Evolutionary conservation across 1,284 basidiomycete genomes (phyloP).

Genomic region (Pseudozyma tsukubaensis): DNA sequence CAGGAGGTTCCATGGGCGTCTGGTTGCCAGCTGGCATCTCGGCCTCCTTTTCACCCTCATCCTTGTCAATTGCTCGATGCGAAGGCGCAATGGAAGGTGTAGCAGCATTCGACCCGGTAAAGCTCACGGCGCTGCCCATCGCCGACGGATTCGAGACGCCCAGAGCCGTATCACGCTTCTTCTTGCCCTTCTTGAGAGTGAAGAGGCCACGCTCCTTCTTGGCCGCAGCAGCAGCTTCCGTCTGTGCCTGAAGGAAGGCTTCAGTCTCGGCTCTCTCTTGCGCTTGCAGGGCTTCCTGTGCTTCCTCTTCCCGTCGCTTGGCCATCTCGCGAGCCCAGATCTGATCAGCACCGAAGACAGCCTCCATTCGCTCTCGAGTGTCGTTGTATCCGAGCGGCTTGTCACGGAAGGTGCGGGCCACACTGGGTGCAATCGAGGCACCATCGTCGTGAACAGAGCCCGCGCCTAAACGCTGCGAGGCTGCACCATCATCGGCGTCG

Average conservation of each 20-base stretch:
- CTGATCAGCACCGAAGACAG: conserved; percentile 58
- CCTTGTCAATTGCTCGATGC: neutral
- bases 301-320: conserved; percentile 53
- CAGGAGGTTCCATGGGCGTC: conserved; percentile 47
- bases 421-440: conserved; percentile 48
- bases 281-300: conserved; percentile 38
- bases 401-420: conserved; percentile 54
- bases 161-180: conserved; percentile 10
- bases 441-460: conserved; percentile 31
- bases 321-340: conserved; percentile 61
- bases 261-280: conserved; percentile 25
- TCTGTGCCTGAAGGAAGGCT: conserved; percentile 17
- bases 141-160: conserved; percentile 24
- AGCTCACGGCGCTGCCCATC: conserved; percentile 25
- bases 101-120: conserved; percentile 18
- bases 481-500: conserved; percentile 11
- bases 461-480: conserved; percentile 15
- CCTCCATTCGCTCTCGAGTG: conserved; percentile 65
- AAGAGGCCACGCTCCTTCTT: conserved; percentile 42
- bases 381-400: conserved; percentile 63
- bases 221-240: conserved; percentile 22
- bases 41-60: conserved; percentile 8
- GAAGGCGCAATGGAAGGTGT: conserved; percentile 6
- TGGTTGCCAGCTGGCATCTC: conserved; percentile 11
- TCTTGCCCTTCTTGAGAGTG: conserved; percentile 38